Evolutionary conservation across 352 stramenopile genomes (phyloP).

Genomic region (Globisporangium mamillatum): DNA sequence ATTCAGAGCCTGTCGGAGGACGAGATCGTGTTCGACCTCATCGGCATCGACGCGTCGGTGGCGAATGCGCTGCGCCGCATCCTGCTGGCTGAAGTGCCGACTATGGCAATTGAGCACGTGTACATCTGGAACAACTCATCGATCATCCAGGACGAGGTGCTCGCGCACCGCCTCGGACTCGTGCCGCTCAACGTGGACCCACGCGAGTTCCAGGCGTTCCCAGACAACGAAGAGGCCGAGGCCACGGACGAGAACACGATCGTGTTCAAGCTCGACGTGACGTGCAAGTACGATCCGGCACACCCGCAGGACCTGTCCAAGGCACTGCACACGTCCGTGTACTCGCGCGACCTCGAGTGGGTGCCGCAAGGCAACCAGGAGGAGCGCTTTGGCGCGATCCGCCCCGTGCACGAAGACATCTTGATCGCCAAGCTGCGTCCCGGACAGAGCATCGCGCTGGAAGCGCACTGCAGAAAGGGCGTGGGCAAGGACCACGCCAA

Average conservation of each 20-base stretch:
- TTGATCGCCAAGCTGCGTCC: slow-evolving; percentile 95
- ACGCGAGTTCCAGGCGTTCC: slow-evolving; percentile 84
- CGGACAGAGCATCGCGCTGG: slow-evolving; percentile 95
- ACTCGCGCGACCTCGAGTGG: slow-evolving; percentile 94
- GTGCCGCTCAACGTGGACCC: slow-evolving; percentile 83
- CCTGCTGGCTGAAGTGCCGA: slow-evolving; percentile 89
- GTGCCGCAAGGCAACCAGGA: slow-evolving; percentile 95
- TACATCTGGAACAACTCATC: slow-evolving; percentile 95
- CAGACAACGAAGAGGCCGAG: slow-evolving; percentile 86
- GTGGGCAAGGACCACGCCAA: slow-evolving; percentile 98
- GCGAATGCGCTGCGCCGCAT: slow-evolving; percentile 92
- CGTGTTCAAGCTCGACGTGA: slow-evolving; percentile 95
- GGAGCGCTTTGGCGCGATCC: slow-evolving; percentile 82
- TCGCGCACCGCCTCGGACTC: slow-evolving; percentile 88
- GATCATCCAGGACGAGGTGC: slow-evolving; percentile 92
- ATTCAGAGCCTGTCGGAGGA: slow-evolving; percentile 84
- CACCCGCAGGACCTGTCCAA: slow-evolving; percentile 42
- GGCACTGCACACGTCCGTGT: slow-evolving; percentile 59
- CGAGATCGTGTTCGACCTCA: slow-evolving; percentile 90
- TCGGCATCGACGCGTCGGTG: slow-evolving; percentile 90
- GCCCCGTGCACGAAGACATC: slow-evolving; percentile 94
- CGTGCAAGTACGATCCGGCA: slow-evolving; percentile 72
- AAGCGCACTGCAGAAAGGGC: slow-evolving; percentile 93
- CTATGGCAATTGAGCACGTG: slow-evolving; percentile 93
- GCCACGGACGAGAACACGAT: slow-evolving; percentile 95